phyloP scores from a whole-genome alignment of 768 basidiomycete genomes.

The Boletus vinaceobasis region DNA sequence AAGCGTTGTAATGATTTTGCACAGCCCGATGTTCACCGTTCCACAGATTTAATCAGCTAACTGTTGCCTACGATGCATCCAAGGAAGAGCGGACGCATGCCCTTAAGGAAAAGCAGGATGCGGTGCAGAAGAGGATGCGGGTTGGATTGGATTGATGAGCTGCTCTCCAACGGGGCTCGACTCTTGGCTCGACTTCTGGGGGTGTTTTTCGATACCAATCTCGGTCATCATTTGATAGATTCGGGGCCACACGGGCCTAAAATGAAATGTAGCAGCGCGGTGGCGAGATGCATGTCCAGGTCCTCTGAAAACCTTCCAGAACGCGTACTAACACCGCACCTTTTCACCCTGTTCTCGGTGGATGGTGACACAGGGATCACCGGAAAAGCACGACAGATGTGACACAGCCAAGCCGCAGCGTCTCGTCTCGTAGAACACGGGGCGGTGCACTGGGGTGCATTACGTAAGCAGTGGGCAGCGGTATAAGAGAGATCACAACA shows the following conservation, averaged over 20 bases:
- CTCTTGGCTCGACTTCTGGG: not conserved
- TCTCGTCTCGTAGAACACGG: not conserved
- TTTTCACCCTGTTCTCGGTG: not conserved
- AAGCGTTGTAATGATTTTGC: conserved; percentile 26
- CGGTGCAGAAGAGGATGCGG: conserved; percentile 65
- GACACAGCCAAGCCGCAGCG: conserved; percentile 21
- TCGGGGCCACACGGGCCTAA: not conserved
- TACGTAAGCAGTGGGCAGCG: conserved; percentile 16
- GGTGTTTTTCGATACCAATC: conserved; percentile 1
- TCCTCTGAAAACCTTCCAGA: conserved; percentile 13
- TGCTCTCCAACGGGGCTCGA: too few species aligned
- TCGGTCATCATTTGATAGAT: conserved; percentile 6
- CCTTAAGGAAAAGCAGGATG: conserved; percentile 62
- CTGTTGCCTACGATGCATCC: conserved; percentile 76
- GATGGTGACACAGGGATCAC: conserved; percentile 11
- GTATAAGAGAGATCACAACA: conserved; percentile 4
- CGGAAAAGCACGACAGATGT: not conserved
- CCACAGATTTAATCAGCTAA: conserved; percentile 77
- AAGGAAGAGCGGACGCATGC: conserved; percentile 84
- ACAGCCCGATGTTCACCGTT: conserved; percentile 5
- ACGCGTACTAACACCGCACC: conserved; percentile 9
- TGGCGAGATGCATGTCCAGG: not conserved
- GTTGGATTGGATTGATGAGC: conserved; percentile 22
- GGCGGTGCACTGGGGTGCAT: conserved; percentile 8
- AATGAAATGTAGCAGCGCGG: conserved; percentile 13